phyloP scores from a whole-genome alignment of 2,329 filamentous ascomycete species.

The Fusarium neocosmosporiellum region DNA sequence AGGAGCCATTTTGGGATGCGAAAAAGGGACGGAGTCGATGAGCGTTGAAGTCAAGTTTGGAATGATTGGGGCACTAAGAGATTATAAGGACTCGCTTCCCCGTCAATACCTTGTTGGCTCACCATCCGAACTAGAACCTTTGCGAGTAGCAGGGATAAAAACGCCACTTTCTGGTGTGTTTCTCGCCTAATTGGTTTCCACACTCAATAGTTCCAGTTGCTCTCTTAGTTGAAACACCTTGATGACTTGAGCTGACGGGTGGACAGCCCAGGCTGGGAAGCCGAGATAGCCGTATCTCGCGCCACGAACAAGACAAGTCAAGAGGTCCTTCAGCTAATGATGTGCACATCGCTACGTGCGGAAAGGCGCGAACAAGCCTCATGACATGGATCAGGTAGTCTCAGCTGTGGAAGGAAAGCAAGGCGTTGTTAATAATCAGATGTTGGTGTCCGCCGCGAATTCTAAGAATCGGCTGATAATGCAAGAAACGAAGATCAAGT shows the following conservation, averaged over 20 bases:
- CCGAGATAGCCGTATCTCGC: background rate
- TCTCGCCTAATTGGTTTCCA: background rate
- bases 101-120: background rate
- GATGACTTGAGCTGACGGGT: background rate
- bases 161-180: background rate
- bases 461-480: too few relatives aligned
- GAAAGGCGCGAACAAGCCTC: too few relatives aligned
- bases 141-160: background rate
- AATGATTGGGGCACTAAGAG: background rate
- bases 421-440: too few relatives aligned
- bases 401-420: too few relatives aligned
- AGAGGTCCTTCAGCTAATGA: background rate
- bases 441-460: too few relatives aligned
- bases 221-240: background rate
- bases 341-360: too few relatives aligned
- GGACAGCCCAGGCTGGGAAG: background rate
- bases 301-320: background rate
- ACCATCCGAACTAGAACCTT: background rate
- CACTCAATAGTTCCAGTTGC: background rate
- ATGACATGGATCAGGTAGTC: too few relatives aligned
- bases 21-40: rapidly evolving
- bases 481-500: too few relatives aligned
- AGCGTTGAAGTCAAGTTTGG: background rate
- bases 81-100: background rate
- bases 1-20: background rate